phyloP scores from a whole-genome alignment of 805 yeast species.

The Huiozyma sinensis region DNA sequence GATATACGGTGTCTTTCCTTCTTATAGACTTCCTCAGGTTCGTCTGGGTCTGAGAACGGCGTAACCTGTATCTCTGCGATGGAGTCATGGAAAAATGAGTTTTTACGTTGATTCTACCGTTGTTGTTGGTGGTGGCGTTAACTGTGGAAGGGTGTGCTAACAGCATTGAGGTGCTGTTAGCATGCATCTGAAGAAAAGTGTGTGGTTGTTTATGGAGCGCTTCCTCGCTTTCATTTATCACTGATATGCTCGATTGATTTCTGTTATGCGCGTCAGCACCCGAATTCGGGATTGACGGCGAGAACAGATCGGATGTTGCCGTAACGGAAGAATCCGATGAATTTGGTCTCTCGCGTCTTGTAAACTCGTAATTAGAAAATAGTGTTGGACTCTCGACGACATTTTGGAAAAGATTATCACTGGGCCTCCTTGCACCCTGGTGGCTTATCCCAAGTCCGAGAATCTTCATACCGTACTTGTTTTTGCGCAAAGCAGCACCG shows the following conservation, averaged over 20 bases:
- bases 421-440: too few relatives aligned
- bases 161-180: not conserved
- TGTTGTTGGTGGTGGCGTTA: not conserved
- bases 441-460: too few relatives aligned
- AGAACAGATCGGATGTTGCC: conserved; percentile 19
- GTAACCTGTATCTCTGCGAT: conserved; percentile 30
- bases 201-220: not conserved
- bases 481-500: too few relatives aligned
- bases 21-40: conserved; percentile 22
- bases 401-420: too few relatives aligned
- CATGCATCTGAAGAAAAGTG: not conserved
- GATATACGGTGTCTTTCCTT: conserved; percentile 27
- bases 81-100: conserved; percentile 24
- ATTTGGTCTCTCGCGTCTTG: conserved; percentile 13
- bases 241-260: not conserved
- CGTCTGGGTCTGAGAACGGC: conserved; percentile 26
- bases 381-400: too few relatives aligned
- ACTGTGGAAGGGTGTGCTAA: not conserved
- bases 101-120: not conserved
- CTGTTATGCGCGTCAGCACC: too few relatives aligned
- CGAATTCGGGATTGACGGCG: conserved; percentile 4
- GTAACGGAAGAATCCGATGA: conserved; percentile 23
- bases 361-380: not conserved
- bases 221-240: not conserved
- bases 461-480: too few relatives aligned